Evolutionary conservation across 805 yeast species (phyloP).

Genomic region (Myxozyma vanderwaltii): DNA sequence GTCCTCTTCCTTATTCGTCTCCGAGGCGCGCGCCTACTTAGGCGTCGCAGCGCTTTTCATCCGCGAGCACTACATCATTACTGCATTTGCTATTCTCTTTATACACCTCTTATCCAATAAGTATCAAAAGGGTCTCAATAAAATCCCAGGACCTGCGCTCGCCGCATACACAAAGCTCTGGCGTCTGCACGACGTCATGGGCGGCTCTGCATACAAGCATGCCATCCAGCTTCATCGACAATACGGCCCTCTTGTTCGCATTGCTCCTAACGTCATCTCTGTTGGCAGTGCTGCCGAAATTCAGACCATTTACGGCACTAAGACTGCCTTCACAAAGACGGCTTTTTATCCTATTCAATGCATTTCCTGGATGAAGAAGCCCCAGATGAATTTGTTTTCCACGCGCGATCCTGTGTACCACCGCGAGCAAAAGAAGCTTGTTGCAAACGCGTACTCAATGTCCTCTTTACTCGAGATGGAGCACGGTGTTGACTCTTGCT

Average conservation of each 20-base stretch:
- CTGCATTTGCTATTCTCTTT: not conserved
- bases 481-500: slow-evolving; percentile 3
- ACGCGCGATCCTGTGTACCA: slow-evolving; percentile 6
- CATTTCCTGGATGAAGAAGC: slow-evolving; percentile 11
- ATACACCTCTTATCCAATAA: slow-evolving; percentile 46
- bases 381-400: slow-evolving; percentile 20
- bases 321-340: slow-evolving; percentile 2
- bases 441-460: slow-evolving; percentile 4
- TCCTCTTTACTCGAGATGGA: slow-evolving; percentile 8
- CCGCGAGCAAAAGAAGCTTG: slow-evolving; percentile 14
- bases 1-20: not conserved
- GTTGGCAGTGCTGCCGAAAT: slow-evolving; percentile 54
- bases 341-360: slow-evolving; percentile 4
- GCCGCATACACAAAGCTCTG: slow-evolving; percentile 51
- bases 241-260: slow-evolving; percentile 64
- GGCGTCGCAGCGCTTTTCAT: not conserved
- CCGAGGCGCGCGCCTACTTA: not conserved
- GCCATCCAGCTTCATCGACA: slow-evolving; percentile 54
- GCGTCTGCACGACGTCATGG: slow-evolving; percentile 49
- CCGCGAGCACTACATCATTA: not conserved
- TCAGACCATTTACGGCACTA: slow-evolving; percentile 53
- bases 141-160: slow-evolving; percentile 60
- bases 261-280: slow-evolving; percentile 64
- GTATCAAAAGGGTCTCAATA: not conserved
- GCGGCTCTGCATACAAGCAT: slow-evolving; percentile 52